phyloP scores from a whole-genome alignment of 2,329 filamentous ascomycete genomes.

The Pseudocercospora fuligena region DNA sequence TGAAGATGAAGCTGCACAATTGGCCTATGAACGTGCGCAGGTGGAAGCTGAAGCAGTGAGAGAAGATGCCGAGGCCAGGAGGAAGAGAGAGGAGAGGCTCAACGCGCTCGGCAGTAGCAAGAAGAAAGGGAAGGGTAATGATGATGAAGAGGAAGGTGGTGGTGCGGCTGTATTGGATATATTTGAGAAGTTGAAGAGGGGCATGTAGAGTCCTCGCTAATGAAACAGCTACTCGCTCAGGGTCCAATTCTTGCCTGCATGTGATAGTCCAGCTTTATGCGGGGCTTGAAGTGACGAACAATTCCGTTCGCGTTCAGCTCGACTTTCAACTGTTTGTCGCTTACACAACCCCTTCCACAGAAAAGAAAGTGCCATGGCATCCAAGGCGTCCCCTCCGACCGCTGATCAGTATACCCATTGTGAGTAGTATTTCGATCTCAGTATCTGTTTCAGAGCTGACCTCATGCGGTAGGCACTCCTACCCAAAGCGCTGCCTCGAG shows the following conservation, averaged over 20 bases:
- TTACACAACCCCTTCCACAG: not conserved
- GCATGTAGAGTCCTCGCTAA: conserved; percentile 24
- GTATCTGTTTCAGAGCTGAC: not conserved
- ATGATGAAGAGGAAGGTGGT: conserved; percentile 33
- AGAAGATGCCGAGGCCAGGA: conserved; percentile 39
- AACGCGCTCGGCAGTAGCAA: conserved; percentile 21
- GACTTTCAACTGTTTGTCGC: no score
- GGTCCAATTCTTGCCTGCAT: not conserved
- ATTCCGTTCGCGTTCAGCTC: no score
- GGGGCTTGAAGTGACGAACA: no score
- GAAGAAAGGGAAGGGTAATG: conserved; percentile 27
- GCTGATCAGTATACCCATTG: not conserved
- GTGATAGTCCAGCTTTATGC: not conserved
- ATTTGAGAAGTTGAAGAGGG: conserved; percentile 41
- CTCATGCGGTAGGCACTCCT: not conserved
- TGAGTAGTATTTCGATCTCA: not conserved
- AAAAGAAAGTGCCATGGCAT: not conserved
- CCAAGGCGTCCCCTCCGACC: not conserved
- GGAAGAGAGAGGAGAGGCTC: conserved; percentile 30
- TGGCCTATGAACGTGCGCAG: conserved; percentile 41
- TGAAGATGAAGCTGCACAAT: conserved; percentile 41
- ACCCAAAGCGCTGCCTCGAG: not conserved
- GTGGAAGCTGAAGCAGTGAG: conserved; percentile 39
- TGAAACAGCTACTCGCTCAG: not conserved
- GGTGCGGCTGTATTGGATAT: conserved; percentile 41